Percentiles rank a stretch among this genome's conserved stretches.
phyloP scores from a whole-genome alignment of 352 stramenopile species.

The Peronosclerospora sorghi region DNA sequence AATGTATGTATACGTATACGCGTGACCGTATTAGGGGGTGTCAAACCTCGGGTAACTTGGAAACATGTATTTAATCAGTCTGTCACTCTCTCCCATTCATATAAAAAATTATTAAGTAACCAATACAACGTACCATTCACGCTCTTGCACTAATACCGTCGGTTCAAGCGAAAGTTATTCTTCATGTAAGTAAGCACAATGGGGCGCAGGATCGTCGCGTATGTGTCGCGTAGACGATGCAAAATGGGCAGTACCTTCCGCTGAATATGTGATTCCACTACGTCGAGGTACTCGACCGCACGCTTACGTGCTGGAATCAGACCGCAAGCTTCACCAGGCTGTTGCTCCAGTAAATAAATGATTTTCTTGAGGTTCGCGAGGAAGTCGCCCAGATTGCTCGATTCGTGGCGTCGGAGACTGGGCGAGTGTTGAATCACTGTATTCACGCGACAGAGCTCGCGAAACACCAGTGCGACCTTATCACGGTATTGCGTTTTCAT shows the following conservation, averaged over 20 bases:
- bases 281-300: slow-evolving; percentile 64
- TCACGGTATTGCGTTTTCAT: slow-evolving; percentile 74
- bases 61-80: too few relatives aligned
- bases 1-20: too few relatives aligned
- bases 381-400: slow-evolving; percentile 74
- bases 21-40: too few relatives aligned
- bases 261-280: slow-evolving; percentile 77
- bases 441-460: slow-evolving; percentile 70
- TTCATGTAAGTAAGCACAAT: slow-evolving; percentile 72
- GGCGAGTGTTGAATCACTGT: slow-evolving; percentile 70
- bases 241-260: slow-evolving; percentile 77
- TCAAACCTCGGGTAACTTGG: too few relatives aligned
- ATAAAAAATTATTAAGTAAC: too few relatives aligned
- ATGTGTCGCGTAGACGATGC: slow-evolving; percentile 60
- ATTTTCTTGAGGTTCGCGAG: slow-evolving; percentile 82
- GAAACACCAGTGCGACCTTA: slow-evolving; percentile 69
- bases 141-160: slow-evolving; percentile 18
- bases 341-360: slow-evolving; percentile 84
- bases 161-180: slow-evolving; percentile 48
- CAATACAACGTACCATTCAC: too few relatives aligned
- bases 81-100: too few relatives aligned
- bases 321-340: slow-evolving; percentile 53
- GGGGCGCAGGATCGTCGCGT: slow-evolving; percentile 65
- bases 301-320: slow-evolving; percentile 69
- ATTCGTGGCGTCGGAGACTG: slow-evolving; percentile 63